phyloP scores from a whole-genome alignment of 2,329 filamentous ascomycete species.

The Hysterium pulicare region DNA sequence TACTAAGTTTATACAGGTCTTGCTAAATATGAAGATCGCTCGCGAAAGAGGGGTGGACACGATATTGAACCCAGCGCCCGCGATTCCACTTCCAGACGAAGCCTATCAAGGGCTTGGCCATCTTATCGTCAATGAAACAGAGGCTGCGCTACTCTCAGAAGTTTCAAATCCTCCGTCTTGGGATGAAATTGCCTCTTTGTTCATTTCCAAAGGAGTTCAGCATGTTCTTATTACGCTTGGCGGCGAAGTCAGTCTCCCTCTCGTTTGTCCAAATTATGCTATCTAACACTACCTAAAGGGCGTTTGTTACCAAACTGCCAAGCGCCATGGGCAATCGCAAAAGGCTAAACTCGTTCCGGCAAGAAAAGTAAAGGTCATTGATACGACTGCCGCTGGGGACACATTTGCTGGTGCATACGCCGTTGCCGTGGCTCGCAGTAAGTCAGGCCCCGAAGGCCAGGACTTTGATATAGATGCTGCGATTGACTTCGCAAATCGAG shows the following conservation, averaged over 20 bases:
- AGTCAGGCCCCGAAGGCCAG: conserved; percentile 40
- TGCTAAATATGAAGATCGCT: conserved; percentile 36
- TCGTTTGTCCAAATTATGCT: conserved; percentile 26
- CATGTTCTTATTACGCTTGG: conserved; percentile 85
- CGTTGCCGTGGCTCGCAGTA: conserved; percentile 60
- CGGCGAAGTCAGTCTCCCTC: conserved; percentile 54
- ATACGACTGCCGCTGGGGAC: conserved; percentile 92
- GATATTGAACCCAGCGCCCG: conserved; percentile 79
- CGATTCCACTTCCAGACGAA: conserved; percentile 62
- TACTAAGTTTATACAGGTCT: conserved; percentile 17
- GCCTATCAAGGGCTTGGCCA: conserved; percentile 69
- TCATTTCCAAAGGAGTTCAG: conserved; percentile 66
- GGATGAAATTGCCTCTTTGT: conserved; percentile 42
- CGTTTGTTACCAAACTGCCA: conserved; percentile 43
- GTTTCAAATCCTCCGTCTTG: conserved; percentile 34
- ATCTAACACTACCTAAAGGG: conserved; percentile 27
- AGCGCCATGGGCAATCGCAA: conserved; percentile 41
- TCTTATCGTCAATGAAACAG: conserved; percentile 86
- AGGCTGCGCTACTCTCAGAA: conserved; percentile 70
- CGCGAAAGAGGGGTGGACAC: conserved; percentile 46
- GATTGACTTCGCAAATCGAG: conserved; percentile 58
- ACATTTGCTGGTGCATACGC: conserved; percentile 91
- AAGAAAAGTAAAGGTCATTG: conserved; percentile 72
- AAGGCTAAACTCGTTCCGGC: conserved; percentile 55
- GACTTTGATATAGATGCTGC: conserved; percentile 55